Evolutionary conservation across 371 early-diverging fungal species (phyloP).

Genomic region (Mortierella sp.): DNA sequence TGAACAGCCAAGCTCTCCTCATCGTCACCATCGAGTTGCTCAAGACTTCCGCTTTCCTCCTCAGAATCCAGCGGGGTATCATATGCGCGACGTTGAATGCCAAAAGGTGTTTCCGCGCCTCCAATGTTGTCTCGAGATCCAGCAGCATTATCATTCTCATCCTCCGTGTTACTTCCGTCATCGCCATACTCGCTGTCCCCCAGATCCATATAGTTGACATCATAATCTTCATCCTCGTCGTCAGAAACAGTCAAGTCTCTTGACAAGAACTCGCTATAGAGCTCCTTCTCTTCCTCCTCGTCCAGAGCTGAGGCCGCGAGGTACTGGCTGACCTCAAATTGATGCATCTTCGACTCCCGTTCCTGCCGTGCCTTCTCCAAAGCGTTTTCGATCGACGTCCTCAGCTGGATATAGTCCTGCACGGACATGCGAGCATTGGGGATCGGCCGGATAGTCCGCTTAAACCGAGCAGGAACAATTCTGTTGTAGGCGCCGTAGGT

Average conservation of each 20-base stretch:
- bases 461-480: constrained; percentile 41
- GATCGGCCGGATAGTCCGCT: constrained; percentile 9
- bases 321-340: constrained; percentile 9
- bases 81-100: constrained; percentile 21
- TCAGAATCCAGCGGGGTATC: constrained; percentile 14
- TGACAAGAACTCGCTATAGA: constrained; percentile 37
- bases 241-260: constrained; percentile 42
- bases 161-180: constrained; percentile 11
- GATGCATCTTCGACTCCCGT: constrained; percentile 1
- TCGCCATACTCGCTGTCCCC: constrained; percentile 12
- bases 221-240: constrained; percentile 45
- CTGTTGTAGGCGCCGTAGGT: constrained; percentile 23
- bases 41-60: constrained; percentile 1
- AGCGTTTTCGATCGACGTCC: constrained; percentile 31
- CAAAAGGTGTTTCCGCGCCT: constrained; percentile 18
- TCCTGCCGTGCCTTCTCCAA: constrained; percentile 29
- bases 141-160: background rate
- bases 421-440: constrained; percentile 28
- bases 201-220: constrained; percentile 27
- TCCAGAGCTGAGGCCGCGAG: constrained; percentile 20
- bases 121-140: background rate
- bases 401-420: constrained; percentile 38
- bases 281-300: constrained; percentile 45
- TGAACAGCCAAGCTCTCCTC: background rate
- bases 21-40: background rate